Evolutionary conservation across 1,284 basidiomycete genomes (phyloP).

Genomic region (Tilletia caries): DNA sequence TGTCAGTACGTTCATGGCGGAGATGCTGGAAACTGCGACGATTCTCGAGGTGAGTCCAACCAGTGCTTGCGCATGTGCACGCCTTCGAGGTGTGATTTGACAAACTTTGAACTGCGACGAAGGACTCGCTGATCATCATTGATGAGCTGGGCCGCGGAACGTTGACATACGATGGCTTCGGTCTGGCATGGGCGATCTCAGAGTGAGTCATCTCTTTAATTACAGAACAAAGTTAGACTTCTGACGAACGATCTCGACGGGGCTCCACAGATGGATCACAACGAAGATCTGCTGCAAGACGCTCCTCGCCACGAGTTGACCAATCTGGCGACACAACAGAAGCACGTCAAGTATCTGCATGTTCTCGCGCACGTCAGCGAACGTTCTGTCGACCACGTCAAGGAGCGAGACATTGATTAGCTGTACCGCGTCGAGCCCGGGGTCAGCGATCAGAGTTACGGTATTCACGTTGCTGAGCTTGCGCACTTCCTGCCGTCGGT

Average conservation of each 20-base stretch:
- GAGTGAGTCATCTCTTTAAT: slow-evolving; percentile 57
- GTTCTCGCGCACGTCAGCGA: slow-evolving; percentile 85
- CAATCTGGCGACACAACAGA: slow-evolving; percentile 76
- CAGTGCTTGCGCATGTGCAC: slow-evolving; percentile 56
- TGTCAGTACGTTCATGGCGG: slow-evolving; percentile 98
- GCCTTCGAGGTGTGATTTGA: slow-evolving; percentile 38
- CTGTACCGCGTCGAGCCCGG: slow-evolving; percentile 81
- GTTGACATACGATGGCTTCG: slow-evolving; percentile 97
- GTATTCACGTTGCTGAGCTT: slow-evolving; percentile 94
- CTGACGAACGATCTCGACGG: too few relatives aligned
- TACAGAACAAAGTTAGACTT: background rate
- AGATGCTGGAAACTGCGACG: slow-evolving; percentile 96
- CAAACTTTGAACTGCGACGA: slow-evolving; percentile 72
- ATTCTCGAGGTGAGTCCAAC: slow-evolving; percentile 74
- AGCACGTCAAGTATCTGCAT: slow-evolving; percentile 88
- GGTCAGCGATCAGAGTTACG: slow-evolving; percentile 87
- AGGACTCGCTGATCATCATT: slow-evolving; percentile 92
- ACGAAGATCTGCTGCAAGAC: slow-evolving; percentile 71
- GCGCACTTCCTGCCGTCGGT: slow-evolving; percentile 95
- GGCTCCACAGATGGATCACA: slow-evolving; percentile 73
- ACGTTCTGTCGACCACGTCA: slow-evolving; percentile 31
- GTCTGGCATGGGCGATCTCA: slow-evolving; percentile 96
- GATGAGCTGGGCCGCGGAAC: slow-evolving; percentile 98
- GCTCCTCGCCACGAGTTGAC: slow-evolving; percentile 95
- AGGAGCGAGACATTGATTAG: slow-evolving; percentile 61